Evolutionary conservation across 345 rosid genomes (phyloP).

Genomic region (Eucalyptus leucophloia): DNA sequence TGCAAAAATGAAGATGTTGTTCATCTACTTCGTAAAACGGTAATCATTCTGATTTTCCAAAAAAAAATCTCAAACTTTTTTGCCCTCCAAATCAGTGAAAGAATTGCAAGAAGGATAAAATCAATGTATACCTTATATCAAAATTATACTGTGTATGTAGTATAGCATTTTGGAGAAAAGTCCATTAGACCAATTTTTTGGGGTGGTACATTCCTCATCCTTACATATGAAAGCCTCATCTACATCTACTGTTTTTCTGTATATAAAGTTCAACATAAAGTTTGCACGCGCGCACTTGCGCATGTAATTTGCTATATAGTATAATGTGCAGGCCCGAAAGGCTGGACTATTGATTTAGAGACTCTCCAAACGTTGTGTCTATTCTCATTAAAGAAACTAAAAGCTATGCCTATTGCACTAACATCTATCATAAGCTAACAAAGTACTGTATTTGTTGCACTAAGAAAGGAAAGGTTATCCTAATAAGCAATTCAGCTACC

Average conservation of each 20-base stretch:
- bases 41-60: not conserved
- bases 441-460: no score
- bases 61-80: not conserved
- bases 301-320: not conserved
- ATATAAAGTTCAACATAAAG: not conserved
- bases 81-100: not conserved
- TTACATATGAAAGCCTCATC: not conserved
- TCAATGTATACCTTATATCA: not conserved
- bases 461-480: no score
- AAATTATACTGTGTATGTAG: not conserved
- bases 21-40: not conserved
- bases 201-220: not conserved
- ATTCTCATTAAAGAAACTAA: not conserved
- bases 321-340: not conserved
- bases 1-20: not conserved
- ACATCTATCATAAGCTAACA: no score
- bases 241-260: not conserved
- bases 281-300: not conserved
- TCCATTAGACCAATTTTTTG: not conserved
- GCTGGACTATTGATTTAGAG: not conserved
- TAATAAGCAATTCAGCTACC: no score
- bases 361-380: not conserved
- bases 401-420: no score
- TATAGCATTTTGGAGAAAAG: not conserved
- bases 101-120: not conserved